phyloP scores from a whole-genome alignment of 176 grass and related monocot genomes.

The Cenchrus purpureus region DNA sequence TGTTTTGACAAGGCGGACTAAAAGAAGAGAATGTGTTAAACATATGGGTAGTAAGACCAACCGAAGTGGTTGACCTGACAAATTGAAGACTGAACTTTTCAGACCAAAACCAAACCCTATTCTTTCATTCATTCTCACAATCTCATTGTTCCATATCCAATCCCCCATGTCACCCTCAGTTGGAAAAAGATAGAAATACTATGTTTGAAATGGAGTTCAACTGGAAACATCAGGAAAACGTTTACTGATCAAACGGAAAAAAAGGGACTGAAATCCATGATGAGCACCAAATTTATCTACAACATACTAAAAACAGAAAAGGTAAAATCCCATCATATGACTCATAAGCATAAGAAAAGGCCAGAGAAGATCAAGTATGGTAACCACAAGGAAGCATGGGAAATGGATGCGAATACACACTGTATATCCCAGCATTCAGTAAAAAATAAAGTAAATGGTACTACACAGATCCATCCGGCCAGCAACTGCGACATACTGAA shows the following conservation, averaged over 20 bases:
- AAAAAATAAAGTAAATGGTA: neutral
- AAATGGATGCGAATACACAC: neutral
- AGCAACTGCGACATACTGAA: constrained; percentile 2
- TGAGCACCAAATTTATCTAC: neutral
- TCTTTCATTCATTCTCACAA: neutral
- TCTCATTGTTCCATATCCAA: constrained; percentile 23
- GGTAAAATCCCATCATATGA: neutral
- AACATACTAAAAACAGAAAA: neutral
- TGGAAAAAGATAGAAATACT: neutral
- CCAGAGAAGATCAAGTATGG: neutral
- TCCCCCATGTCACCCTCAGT: constrained; percentile 20
- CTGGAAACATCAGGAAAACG: constrained; percentile 17
- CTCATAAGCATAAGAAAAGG: neutral
- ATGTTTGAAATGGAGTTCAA: constrained; percentile 26
- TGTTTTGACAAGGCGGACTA: constrained; percentile 14
- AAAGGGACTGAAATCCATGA: neutral
- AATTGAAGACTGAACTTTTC: neutral
- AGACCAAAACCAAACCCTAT: constrained; percentile 32
- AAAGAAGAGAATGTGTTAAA: constrained; percentile 37
- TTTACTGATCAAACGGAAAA: neutral
- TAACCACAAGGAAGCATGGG: neutral
- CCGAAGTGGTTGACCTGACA: constrained; percentile 48
- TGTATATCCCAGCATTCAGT: constrained; percentile 9
- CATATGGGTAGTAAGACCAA: constrained; percentile 29
- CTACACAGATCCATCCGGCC: constrained; percentile 9